Evolutionary conservation across 2,329 filamentous ascomycete genomes (phyloP).

Genomic region (Leptographium lundbergii): DNA sequence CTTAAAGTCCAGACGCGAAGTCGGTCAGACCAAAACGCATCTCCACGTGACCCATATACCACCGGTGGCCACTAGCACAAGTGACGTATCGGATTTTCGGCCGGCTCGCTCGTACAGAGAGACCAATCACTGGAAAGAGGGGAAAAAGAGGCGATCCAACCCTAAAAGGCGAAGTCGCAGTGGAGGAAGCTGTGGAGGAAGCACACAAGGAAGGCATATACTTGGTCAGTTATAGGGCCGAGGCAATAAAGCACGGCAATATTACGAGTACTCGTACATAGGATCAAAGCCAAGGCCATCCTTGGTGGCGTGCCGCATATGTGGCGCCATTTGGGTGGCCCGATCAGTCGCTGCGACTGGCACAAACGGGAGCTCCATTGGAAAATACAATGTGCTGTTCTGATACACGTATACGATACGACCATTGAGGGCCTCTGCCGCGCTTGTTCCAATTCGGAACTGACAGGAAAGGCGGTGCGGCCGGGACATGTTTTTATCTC

Average conservation of each 20-base stretch:
- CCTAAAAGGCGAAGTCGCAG: background rate
- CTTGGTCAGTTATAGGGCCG: no score
- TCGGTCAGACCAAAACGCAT: background rate
- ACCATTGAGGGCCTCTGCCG: background rate
- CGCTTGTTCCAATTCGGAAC: background rate
- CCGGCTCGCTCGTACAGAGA: background rate
- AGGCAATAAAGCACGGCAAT: background rate
- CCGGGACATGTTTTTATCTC: background rate
- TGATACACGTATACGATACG: background rate
- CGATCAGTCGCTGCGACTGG: background rate
- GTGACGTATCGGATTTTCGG: background rate
- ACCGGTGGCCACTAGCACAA: background rate
- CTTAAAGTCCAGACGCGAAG: background rate
- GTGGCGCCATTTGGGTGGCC: background rate
- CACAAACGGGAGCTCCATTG: background rate
- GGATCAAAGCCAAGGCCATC: background rate
- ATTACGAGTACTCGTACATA: background rate
- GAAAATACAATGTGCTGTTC: background rate
- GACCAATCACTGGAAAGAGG: background rate
- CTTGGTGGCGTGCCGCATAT: background rate
- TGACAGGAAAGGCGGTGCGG: background rate
- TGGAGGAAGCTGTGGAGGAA: no score
- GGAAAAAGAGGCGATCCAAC: background rate
- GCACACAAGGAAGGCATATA: no score
- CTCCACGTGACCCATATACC: background rate